A percentile compares a stretch with the other conserved stretches of the same genome.
These are phyloP conservation scores for Ceratobasidium sp. DNA, from an alignment of 1,284 basidiomycete species.

Conservation along the genomic window DNA sequence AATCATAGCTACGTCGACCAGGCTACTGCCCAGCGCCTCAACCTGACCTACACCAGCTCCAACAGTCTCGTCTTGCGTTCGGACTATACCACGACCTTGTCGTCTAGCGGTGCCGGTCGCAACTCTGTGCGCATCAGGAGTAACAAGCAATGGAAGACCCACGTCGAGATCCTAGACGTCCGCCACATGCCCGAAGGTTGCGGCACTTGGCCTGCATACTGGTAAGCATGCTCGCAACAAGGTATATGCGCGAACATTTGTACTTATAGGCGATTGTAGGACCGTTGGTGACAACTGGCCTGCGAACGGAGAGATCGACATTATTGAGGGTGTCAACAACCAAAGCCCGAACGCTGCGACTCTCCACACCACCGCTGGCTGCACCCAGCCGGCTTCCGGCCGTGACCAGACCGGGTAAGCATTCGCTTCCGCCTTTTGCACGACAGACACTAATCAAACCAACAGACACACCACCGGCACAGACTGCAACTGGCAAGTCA, in stretches of 20 bases:
- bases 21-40: conserved; percentile 59
- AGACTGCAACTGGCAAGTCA: conserved; percentile 67
- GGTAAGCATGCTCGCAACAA: conserved; percentile 48
- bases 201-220: conserved; percentile 59
- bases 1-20: conserved; percentile 63
- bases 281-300: conserved; percentile 54
- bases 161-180: conserved; percentile 50
- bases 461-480: conserved; percentile 57
- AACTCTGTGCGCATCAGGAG: conserved; percentile 56
- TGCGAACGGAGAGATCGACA: conserved; percentile 65
- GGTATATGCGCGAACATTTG: conserved; percentile 9
- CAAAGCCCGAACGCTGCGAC: conserved; percentile 66
- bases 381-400: conserved; percentile 67
- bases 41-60: conserved; percentile 62
- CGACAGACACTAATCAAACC: too few relatives aligned
- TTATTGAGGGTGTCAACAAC: conserved; percentile 73
- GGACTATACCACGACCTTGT: conserved; percentile 54
- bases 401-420: conserved; percentile 65
- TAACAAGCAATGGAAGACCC: conserved; percentile 50
- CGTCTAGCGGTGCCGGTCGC: conserved; percentile 54
- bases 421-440: conserved; percentile 6
- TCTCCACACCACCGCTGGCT: conserved; percentile 70
- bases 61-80: conserved; percentile 61
- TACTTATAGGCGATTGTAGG: not conserved
- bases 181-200: conserved; percentile 51